Conservation (phyloP, 176 grass and related monocot genomes). For the Oryza rufipogon region DNA sequence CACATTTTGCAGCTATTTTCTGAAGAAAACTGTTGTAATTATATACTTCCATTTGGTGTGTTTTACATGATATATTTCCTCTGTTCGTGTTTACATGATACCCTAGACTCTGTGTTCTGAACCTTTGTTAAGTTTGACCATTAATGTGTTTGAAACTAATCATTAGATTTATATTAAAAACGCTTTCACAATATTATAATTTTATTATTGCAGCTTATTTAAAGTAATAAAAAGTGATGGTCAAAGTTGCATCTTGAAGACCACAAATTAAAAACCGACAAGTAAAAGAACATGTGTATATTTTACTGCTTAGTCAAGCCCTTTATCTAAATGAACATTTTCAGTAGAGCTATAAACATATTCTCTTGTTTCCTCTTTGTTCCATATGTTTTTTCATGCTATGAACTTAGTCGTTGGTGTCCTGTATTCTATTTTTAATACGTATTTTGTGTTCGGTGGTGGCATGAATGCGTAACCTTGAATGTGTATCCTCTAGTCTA, state of each 20-base stretch:
- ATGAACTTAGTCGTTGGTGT: neutral
- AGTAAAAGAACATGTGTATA: neutral
- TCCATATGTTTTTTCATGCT: neutral
- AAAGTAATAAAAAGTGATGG: neutral
- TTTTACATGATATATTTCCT: neutral
- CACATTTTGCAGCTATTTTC: constrained; percentile 3
- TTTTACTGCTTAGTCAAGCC: neutral
- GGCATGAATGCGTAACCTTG: neutral
- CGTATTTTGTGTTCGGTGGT: neutral
- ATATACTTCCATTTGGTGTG: neutral
- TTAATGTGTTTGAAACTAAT: neutral
- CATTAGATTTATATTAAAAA: neutral
- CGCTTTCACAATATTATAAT: neutral
- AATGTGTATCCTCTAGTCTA: neutral
- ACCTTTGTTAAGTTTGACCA: neutral
- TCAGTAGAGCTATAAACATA: neutral
- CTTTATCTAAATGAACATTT: neutral
- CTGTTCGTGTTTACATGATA: no score
- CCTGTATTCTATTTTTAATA: neutral
- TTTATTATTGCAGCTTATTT: neutral
- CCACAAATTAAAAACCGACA: neutral
- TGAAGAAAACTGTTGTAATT: neutral
- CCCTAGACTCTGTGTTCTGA: no score
- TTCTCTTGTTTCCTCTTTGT: neutral
- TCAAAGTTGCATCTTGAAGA: neutral